A percentile compares a stretch with the other conserved stretches of the same genome.
phyloP scores from a whole-genome alignment of 2,329 filamentous ascomycete genomes.

The Nigrospora osmanthi region DNA sequence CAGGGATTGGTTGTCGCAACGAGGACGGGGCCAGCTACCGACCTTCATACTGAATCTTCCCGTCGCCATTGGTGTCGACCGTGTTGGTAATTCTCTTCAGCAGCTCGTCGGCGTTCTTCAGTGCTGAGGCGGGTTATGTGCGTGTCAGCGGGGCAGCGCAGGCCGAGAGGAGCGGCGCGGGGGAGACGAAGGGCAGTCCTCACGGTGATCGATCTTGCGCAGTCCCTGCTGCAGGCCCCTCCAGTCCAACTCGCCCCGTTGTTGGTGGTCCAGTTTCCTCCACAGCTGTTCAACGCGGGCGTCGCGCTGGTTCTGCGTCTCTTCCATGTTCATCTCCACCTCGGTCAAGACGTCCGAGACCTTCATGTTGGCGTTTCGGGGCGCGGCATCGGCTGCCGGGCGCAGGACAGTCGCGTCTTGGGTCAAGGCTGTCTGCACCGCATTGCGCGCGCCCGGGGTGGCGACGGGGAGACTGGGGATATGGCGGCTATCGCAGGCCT shows the following conservation, averaged over 20 bases:
- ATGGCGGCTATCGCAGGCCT: no score
- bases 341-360: conserved; percentile 42
- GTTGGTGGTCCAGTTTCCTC: conserved; percentile 69
- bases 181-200: conserved; percentile 20
- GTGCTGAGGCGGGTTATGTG: conserved; percentile 28
- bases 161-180: conserved; percentile 1
- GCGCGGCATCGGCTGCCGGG: conserved; percentile 13
- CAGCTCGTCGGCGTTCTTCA: conserved; percentile 89
- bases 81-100: conserved; percentile 71
- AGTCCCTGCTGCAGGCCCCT: conserved; percentile 79
- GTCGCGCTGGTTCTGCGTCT: conserved; percentile 73
- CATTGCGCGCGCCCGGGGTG: no score
- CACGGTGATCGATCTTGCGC: conserved; percentile 86
- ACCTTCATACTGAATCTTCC: conserved; percentile 88
- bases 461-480: no score
- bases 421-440: no score
- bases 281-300: conserved; percentile 78
- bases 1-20: no score
- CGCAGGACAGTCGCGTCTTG: no score
- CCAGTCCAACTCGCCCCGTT: conserved; percentile 74
- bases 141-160: conserved; percentile 8
- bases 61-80: conserved; percentile 82
- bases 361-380: conserved; percentile 36
- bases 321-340: conserved; percentile 59
- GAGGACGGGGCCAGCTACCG: background rate